phyloP scores from a whole-genome alignment of 805 yeast genomes.

The Monosporozyma aerobia region DNA sequence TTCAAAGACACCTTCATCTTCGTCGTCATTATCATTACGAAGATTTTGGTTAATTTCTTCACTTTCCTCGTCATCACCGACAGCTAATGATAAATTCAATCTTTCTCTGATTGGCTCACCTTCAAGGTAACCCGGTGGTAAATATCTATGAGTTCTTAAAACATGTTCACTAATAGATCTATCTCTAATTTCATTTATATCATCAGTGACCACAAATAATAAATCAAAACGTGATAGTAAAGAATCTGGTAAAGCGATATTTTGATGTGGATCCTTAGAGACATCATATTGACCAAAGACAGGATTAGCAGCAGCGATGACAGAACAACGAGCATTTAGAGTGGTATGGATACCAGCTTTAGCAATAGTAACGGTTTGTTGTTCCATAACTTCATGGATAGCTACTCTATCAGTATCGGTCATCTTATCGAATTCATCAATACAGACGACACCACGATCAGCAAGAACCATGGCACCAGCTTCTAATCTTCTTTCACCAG shows the following conservation, averaged over 20 bases:
- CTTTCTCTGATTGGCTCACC: constrained; percentile 90
- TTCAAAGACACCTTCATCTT: constrained; percentile 61
- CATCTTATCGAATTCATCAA: constrained; percentile 98
- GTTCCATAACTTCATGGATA: constrained; percentile 99
- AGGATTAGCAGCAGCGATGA: constrained; percentile 96
- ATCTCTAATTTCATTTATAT: constrained; percentile 76
- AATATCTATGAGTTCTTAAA: constrained; percentile 80
- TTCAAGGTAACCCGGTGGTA: constrained; percentile 80
- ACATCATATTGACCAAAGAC: constrained; percentile 94
- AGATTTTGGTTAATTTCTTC: constrained; percentile 32
- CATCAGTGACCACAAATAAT: constrained; percentile 91
- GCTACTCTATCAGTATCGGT: constrained; percentile 94
- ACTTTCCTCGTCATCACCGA: constrained; percentile 52
- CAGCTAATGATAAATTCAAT: constrained; percentile 61
- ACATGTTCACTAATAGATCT: constrained; percentile 90
- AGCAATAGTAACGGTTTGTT: constrained; percentile 95
- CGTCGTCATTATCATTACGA: constrained; percentile 29
- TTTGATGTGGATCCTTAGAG: constrained; percentile 91
- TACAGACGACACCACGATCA: constrained; percentile 94
- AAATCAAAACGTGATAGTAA: constrained; percentile 93
- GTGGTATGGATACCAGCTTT: constrained; percentile 98
- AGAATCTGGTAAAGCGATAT: constrained; percentile 95
- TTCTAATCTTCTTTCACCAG: constrained; percentile 92
- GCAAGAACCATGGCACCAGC: constrained; percentile 99
- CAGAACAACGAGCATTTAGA: constrained; percentile 91